These are phyloP conservation scores for Colletotrichum somersetense DNA, from an alignment of 2,329 filamentous ascomycete species.

Conservation along the genomic window DNA sequence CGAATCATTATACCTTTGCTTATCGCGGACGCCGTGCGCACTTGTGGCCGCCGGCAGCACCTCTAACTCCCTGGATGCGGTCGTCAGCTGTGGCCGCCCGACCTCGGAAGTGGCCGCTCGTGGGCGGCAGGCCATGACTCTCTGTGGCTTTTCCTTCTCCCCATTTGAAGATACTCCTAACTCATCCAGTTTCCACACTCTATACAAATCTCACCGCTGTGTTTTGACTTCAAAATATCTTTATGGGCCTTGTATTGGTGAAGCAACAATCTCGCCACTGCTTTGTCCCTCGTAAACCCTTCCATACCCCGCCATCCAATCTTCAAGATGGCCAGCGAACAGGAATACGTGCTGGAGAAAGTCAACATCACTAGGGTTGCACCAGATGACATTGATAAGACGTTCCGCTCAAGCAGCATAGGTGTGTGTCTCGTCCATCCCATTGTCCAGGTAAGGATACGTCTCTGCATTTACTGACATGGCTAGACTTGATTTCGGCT, in stretches of 20 bases:
- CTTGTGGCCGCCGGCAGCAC: conserved; percentile 32
- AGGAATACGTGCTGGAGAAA: conserved; percentile 68
- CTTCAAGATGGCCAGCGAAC: conserved; percentile 53
- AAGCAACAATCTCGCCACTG: neutral
- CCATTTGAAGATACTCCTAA: neutral
- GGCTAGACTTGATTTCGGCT: conserved; percentile 70
- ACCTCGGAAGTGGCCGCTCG: conserved; percentile 51
- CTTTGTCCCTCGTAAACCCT: conserved; percentile 21
- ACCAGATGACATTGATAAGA: conserved; percentile 69
- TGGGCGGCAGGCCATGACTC: conserved; percentile 18
- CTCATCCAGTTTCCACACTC: neutral
- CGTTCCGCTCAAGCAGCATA: conserved; percentile 72
- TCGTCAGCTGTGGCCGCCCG: conserved; percentile 40
- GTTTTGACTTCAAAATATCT: neutral
- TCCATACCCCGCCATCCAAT: conserved; percentile 11
- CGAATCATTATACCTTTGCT: conserved; percentile 34
- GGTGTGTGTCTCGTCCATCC: conserved; percentile 58
- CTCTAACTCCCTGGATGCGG: conserved; percentile 11
- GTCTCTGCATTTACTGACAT: conserved; percentile 8
- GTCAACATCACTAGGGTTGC: conserved; percentile 63
- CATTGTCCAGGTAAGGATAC: neutral
- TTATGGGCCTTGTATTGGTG: neutral
- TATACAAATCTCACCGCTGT: neutral
- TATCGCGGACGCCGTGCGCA: conserved; percentile 26
- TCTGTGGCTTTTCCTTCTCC: conserved; percentile 16